Percentiles rank a stretch among this genome's conserved stretches.
These are phyloP conservation scores for Epichloe amarillans DNA, from an alignment of 2,329 filamentous ascomycete genomes.

Conservation along the genomic window DNA sequence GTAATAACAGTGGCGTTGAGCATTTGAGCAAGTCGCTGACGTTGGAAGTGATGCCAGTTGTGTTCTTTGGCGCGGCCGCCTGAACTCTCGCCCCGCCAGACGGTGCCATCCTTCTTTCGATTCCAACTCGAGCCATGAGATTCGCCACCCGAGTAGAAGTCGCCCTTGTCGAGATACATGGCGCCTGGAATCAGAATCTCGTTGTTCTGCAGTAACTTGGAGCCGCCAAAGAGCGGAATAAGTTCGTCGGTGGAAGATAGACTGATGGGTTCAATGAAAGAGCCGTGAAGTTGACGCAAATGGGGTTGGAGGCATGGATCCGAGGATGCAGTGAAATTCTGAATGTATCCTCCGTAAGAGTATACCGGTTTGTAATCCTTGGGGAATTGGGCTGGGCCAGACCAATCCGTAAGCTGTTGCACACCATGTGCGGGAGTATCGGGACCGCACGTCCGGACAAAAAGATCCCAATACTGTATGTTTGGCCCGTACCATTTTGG, in stretches of 20 bases:
- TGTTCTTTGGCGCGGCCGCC: slow-evolving; percentile 39
- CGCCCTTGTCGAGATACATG: slow-evolving; percentile 48
- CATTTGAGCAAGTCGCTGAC: slow-evolving; percentile 59
- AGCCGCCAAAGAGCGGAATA: slow-evolving; percentile 48
- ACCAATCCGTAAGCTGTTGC: slow-evolving; percentile 27
- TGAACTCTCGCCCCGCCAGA: slow-evolving; percentile 54
- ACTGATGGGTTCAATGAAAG: slow-evolving; percentile 40
- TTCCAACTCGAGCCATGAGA: slow-evolving; percentile 44
- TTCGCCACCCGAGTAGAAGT: slow-evolving; percentile 43
- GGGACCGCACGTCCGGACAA: slow-evolving; percentile 42
- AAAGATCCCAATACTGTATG: slow-evolving; percentile 45
- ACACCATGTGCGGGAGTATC: slow-evolving; percentile 17
- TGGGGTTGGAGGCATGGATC: slow-evolving; percentile 48
- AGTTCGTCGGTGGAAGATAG: slow-evolving; percentile 39
- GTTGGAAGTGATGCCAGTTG: slow-evolving; percentile 56
- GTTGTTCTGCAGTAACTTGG: slow-evolving; percentile 48
- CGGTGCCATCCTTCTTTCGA: slow-evolving; percentile 38
- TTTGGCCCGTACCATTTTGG: slow-evolving; percentile 33
- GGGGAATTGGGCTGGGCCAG: slow-evolving; percentile 20
- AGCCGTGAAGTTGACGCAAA: slow-evolving; percentile 37
- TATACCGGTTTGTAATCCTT: slow-evolving; percentile 22
- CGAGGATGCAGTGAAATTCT: slow-evolving; percentile 43
- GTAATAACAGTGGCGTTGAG: slow-evolving; percentile 48
- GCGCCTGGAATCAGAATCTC: slow-evolving; percentile 52
- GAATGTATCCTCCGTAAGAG: slow-evolving; percentile 34